Evolutionary conservation across 2,329 filamentous ascomycete species (phyloP).

Genomic region (Apiospora sp.): DNA sequence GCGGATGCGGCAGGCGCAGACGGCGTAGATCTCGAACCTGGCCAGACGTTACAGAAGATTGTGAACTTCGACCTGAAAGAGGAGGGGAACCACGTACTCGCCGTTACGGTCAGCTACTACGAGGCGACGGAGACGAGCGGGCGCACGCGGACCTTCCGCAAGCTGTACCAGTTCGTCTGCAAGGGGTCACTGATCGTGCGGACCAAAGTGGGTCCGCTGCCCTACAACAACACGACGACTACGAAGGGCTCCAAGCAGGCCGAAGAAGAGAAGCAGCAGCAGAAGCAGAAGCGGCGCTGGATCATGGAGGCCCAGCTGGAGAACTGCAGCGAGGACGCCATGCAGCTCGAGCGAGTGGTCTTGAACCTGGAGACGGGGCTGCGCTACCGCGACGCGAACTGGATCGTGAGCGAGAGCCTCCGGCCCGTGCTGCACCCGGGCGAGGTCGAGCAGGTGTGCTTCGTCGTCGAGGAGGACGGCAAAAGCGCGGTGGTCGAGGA

Average conservation of each 20-base stretch:
- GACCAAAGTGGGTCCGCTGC: constrained; percentile 80
- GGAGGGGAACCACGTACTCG: constrained; percentile 91
- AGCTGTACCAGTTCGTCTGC: constrained; percentile 96
- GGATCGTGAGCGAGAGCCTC: constrained; percentile 52
- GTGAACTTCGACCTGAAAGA: constrained; percentile 90
- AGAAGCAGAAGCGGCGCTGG: constrained; percentile 27
- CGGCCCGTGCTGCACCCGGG: constrained; percentile 67
- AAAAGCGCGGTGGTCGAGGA: constrained; percentile 53
- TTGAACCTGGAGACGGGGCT: constrained; percentile 63
- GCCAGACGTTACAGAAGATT: constrained; percentile 79
- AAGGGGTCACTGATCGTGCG: constrained; percentile 89
- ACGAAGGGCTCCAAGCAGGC: constrained; percentile 1
- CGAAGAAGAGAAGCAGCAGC: constrained; percentile 31
- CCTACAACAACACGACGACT: constrained; percentile 44
- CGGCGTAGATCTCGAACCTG: constrained; percentile 63
- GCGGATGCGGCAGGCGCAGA: constrained; percentile 27
- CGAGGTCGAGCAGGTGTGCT: constrained; percentile 72
- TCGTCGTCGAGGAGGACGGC: constrained; percentile 61
- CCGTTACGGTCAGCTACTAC: constrained; percentile 93
- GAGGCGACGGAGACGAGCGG: constrained; percentile 78
- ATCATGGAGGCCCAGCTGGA: constrained; percentile 88
- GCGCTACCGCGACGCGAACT: constrained; percentile 63
- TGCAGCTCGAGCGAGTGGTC: constrained; percentile 75
- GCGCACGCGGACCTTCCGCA: constrained; percentile 85
- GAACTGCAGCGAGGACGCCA: constrained; percentile 85